Conservation (phyloP, 768 basidiomycete genomes). For the Leucosporidium scottii region DNA sequence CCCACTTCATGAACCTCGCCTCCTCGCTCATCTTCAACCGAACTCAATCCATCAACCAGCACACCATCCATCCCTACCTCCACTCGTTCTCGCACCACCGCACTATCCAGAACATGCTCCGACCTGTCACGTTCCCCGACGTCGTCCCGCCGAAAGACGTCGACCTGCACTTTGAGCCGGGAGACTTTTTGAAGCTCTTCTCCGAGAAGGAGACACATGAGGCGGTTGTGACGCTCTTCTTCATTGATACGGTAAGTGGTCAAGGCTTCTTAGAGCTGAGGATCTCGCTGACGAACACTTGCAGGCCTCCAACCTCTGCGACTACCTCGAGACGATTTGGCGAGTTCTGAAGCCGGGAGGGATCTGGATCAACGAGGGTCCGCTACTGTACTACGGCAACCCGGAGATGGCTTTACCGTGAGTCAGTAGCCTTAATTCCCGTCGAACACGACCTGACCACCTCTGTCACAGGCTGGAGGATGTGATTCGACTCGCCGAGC, state of each 20-base stretch:
- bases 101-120: slow-evolving; percentile 50
- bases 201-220: slow-evolving; percentile 47
- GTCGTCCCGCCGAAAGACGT: slow-evolving; percentile 48
- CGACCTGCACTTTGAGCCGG: slow-evolving; percentile 49
- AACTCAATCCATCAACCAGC: slow-evolving; percentile 49
- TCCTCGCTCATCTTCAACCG: slow-evolving; percentile 56
- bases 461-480: background rate
- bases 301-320: slow-evolving; percentile 12
- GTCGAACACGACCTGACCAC: background rate
- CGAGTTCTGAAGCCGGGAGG: slow-evolving; percentile 56
- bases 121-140: slow-evolving; percentile 56
- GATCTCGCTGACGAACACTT: background rate
- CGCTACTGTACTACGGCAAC: slow-evolving; percentile 46
- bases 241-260: slow-evolving; percentile 44
- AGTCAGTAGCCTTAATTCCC: background rate
- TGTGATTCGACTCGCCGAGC: no score
- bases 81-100: slow-evolving; percentile 68
- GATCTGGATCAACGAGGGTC: slow-evolving; percentile 65
- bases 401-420: slow-evolving; percentile 27
- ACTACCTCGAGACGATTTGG: slow-evolving; percentile 52
- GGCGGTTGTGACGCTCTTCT: slow-evolving; percentile 59
- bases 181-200: slow-evolving; percentile 51
- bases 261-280: slow-evolving; percentile 17
- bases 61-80: slow-evolving; percentile 55
- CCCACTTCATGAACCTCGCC: slow-evolving; percentile 59